A percentile compares a stretch with the other conserved stretches of the same genome.
phyloP scores from a whole-genome alignment of 1,139 yeast genomes.

The Suhomyces kunorum region DNA sequence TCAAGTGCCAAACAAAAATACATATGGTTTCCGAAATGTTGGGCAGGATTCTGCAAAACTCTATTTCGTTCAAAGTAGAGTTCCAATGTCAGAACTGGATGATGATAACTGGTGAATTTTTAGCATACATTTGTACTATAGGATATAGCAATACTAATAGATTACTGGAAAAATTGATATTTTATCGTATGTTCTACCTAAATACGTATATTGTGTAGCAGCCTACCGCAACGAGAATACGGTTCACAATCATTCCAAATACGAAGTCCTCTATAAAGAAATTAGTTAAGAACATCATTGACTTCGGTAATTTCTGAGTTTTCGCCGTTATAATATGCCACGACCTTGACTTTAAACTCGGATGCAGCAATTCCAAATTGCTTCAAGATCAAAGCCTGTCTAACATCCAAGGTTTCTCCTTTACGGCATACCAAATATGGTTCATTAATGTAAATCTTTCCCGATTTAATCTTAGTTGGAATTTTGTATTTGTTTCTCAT shows the following conservation, averaged over 20 bases:
- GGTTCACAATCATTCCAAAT: no score
- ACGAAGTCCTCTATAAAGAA: no score
- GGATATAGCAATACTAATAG: not conserved
- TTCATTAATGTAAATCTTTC: slow-evolving; percentile 75
- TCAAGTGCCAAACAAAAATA: slow-evolving; percentile 76
- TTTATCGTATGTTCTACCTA: no score
- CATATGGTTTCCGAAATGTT: slow-evolving; percentile 62
- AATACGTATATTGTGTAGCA: no score
- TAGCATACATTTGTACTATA: not conserved
- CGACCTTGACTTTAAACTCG: slow-evolving; percentile 77
- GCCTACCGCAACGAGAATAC: no score
- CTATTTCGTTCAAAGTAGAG: slow-evolving; percentile 73
- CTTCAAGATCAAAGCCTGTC: slow-evolving; percentile 88
- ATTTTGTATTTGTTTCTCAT: slow-evolving; percentile 84
- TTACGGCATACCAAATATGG: slow-evolving; percentile 79
- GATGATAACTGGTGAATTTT: slow-evolving; percentile 9
- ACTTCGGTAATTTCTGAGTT: slow-evolving; percentile 33
- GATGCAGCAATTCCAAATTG: slow-evolving; percentile 95
- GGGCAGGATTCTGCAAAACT: slow-evolving; percentile 60
- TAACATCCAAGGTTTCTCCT: slow-evolving; percentile 82
- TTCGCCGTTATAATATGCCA: slow-evolving; percentile 75
- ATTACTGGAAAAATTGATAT: not conserved
- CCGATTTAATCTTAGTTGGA: slow-evolving; percentile 87
- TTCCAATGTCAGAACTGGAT: slow-evolving; percentile 15
- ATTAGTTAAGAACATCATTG: slow-evolving; percentile 8